Percentiles rank a stretch among this genome's conserved stretches.
These are phyloP conservation scores for Exsudoporus frostii DNA, from an alignment of 768 basidiomycete species.

Conservation along the genomic window DNA sequence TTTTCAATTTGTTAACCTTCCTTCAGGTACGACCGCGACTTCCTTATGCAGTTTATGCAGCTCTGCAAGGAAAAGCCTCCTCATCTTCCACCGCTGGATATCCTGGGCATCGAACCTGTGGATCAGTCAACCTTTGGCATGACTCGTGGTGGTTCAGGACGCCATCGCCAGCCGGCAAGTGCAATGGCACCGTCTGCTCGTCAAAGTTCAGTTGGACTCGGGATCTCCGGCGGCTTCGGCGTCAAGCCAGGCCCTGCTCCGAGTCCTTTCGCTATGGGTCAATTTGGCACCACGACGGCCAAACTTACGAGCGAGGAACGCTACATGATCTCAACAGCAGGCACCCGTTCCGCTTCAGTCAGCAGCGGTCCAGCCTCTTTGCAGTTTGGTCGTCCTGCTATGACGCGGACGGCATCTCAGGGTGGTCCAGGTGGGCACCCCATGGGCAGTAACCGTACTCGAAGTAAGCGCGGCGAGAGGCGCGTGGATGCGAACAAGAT, in stretches of 20 bases:
- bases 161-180: conserved; percentile 47
- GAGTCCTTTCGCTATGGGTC: conserved; percentile 57
- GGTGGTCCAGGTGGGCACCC: conserved; percentile 52
- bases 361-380: conserved; percentile 46
- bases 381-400: conserved; percentile 55
- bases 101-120: conserved; percentile 84
- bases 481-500: conserved; percentile 56
- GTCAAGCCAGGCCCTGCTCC: conserved; percentile 31
- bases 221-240: conserved; percentile 29
- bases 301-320: conserved; percentile 74
- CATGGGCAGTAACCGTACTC: conserved; percentile 54
- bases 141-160: conserved; percentile 63
- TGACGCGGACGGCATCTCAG: conserved; percentile 70
- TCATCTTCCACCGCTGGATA: conserved; percentile 81
- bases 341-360: conserved; percentile 53
- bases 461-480: conserved; percentile 84
- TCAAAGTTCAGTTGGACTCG: conserved; percentile 50
- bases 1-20: conserved; percentile 7
- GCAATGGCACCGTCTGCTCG: conserved; percentile 44
- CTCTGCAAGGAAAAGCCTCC: conserved; percentile 96
- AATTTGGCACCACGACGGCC: conserved; percentile 51
- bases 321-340: conserved; percentile 44
- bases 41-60: conserved; percentile 94
- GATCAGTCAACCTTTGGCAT: conserved; percentile 51
- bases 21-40: conserved; percentile 89